phyloP scores from a whole-genome alignment of 345 rosid species.

The Anastatica hierochuntica region DNA sequence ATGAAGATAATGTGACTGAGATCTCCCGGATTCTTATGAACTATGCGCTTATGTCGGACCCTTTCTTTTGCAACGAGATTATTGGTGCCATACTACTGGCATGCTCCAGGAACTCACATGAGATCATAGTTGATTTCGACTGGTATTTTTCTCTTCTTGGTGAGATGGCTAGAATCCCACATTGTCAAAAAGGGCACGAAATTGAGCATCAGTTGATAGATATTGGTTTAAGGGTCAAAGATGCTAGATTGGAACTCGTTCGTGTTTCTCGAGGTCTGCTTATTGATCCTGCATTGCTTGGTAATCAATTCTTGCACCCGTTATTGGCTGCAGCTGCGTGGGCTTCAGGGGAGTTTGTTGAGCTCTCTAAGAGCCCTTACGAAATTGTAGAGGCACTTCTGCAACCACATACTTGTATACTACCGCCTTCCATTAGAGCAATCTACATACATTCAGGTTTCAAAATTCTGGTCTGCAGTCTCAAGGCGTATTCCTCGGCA shows the following conservation, averaged over 20 bases:
- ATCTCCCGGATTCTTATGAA: slow-evolving; percentile 66
- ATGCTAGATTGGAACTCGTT: slow-evolving; percentile 76
- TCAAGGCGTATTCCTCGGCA: slow-evolving; percentile 34
- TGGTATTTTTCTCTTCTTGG: slow-evolving; percentile 89
- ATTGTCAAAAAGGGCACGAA: slow-evolving; percentile 74
- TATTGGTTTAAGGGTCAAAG: slow-evolving; percentile 80
- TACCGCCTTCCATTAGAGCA: slow-evolving; percentile 56
- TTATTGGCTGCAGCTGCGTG: slow-evolving; percentile 91
- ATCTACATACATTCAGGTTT: slow-evolving; percentile 66
- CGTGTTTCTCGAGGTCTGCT: slow-evolving; percentile 59
- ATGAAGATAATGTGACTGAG: slow-evolving; percentile 67
- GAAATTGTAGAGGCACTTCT: slow-evolving; percentile 79
- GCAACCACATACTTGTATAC: slow-evolving; percentile 77
- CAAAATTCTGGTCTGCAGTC: slow-evolving; percentile 51
- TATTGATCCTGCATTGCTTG: slow-evolving; percentile 97
- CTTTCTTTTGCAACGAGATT: slow-evolving; percentile 77
- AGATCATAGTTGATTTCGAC: slow-evolving; percentile 71
- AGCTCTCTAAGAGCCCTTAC: slow-evolving; percentile 49
- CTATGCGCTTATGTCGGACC: slow-evolving; percentile 83
- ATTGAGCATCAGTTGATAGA: slow-evolving; percentile 86
- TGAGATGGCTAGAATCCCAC: slow-evolving; percentile 77
- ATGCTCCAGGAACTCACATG: slow-evolving; percentile 60
- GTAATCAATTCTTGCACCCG: slow-evolving; percentile 63
- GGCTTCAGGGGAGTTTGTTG: slow-evolving; percentile 81
- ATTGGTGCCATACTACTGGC: slow-evolving; percentile 67